A percentile compares a stretch with the other conserved stretches of the same genome.
phyloP scores from a whole-genome alignment of 2,329 filamentous ascomycete species.

The Bipolaris zeicola region DNA sequence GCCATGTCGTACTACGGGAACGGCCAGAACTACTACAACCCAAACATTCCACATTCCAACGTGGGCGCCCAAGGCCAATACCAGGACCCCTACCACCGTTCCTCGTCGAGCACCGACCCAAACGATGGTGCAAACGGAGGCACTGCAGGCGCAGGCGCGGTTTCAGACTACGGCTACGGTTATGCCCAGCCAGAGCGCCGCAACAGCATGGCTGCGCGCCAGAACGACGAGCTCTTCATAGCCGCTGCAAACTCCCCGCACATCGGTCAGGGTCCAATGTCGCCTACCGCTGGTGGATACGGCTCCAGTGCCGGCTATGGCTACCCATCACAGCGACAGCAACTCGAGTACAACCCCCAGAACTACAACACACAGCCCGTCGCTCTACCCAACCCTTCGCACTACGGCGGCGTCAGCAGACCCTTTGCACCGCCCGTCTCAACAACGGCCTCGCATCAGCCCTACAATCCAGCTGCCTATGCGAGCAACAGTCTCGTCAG shows the following conservation, averaged over 20 bases:
- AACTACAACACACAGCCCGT: conserved; percentile 58
- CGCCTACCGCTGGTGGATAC: conserved; percentile 35
- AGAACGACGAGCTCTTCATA: conserved; percentile 68
- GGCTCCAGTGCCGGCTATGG: conserved; percentile 52
- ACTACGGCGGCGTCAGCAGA: conserved; percentile 55
- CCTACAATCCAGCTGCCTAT: conserved; percentile 55
- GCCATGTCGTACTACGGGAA: conserved; percentile 64
- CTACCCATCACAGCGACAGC: conserved; percentile 43
- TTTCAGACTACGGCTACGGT: conserved; percentile 47
- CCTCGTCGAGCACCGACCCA: conserved; percentile 74
- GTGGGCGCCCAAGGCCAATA: conserved; percentile 46
- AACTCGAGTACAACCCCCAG: conserved; percentile 65
- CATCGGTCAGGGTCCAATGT: conserved; percentile 34
- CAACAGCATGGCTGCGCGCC: conserved; percentile 46
- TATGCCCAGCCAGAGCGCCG: conserved; percentile 40
- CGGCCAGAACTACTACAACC: conserved; percentile 58
- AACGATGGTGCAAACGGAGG: conserved; percentile 70
- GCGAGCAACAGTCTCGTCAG: conserved; percentile 42
- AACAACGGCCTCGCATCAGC: conserved; percentile 38
- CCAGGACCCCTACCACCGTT: conserved; percentile 50
- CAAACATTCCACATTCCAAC: conserved; percentile 50
- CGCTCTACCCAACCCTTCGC: conserved; percentile 65
- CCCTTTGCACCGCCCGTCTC: conserved; percentile 39
- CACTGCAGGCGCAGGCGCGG: conserved; percentile 59
- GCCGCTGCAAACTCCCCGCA: conserved; percentile 42